Conservation (phyloP, 306 rosid species). For the Acacia crassicarpa region DNA sequence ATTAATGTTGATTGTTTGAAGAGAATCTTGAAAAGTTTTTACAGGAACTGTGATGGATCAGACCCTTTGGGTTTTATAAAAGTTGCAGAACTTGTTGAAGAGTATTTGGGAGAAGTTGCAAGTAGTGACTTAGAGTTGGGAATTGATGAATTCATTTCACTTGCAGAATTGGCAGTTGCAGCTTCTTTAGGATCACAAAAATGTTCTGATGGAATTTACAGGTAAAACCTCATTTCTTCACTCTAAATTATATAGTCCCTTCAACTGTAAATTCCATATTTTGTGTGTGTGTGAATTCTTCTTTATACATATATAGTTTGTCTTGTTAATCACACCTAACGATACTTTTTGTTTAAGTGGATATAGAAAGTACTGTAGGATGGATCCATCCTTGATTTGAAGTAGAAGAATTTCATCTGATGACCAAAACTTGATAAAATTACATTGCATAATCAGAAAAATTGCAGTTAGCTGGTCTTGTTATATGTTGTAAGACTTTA, state of each 20-base stretch:
- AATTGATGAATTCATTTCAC: slow-evolving; percentile 31
- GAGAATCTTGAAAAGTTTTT: slow-evolving; percentile 46
- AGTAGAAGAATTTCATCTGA: not conserved
- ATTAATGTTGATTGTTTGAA: slow-evolving; percentile 36
- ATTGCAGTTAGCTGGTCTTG: not conserved
- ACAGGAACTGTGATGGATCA: slow-evolving; percentile 23
- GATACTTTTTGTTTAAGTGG: not conserved
- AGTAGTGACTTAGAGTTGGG: slow-evolving; percentile 37
- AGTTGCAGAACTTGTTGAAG: slow-evolving; percentile 55
- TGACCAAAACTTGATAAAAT: not conserved
- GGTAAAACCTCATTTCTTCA: not conserved
- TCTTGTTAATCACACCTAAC: not conserved
- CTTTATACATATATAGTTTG: not conserved
- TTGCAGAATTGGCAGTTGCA: slow-evolving; percentile 49
- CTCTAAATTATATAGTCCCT: not conserved
- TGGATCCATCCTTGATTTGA: not conserved
- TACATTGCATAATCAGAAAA: not conserved
- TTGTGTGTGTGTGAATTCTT: too few relatives aligned
- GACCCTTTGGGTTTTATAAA: slow-evolving; percentile 30
- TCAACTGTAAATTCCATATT: too few relatives aligned
- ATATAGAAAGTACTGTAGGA: not conserved
- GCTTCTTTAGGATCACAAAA: slow-evolving; percentile 42
- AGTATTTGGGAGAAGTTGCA: slow-evolving; percentile 44
- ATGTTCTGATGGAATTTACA: slow-evolving; percentile 49
- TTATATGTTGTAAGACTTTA: not conserved